Percentiles rank a stretch among this genome's conserved stretches.
Evolutionary conservation across 1,284 basidiomycete genomes (phyloP).

Genomic region (Apiotrichum akiyoshidainum): DNA sequence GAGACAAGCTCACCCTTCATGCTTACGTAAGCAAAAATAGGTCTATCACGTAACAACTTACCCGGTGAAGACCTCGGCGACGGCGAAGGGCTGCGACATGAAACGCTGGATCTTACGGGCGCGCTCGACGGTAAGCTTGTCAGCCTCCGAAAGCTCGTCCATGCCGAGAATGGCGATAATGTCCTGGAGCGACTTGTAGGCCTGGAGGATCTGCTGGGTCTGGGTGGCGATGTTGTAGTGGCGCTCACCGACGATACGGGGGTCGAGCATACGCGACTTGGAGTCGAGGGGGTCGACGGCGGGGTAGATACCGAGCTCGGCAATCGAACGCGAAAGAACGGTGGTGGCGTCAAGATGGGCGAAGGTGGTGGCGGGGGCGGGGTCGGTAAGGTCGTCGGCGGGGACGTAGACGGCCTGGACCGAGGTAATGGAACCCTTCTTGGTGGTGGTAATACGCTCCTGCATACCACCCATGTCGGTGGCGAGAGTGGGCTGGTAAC

Average conservation of each 20-base stretch:
- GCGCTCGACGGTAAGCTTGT: slow-evolving; percentile 89
- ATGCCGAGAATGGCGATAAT: slow-evolving; percentile 76
- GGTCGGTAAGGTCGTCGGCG: slow-evolving; percentile 99
- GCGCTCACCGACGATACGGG: slow-evolving; percentile 87
- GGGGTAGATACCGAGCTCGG: slow-evolving; percentile 99
- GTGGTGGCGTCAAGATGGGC: slow-evolving; percentile 99
- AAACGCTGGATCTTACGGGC: slow-evolving; percentile 75
- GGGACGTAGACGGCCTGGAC: slow-evolving; percentile 99
- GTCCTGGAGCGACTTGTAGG: slow-evolving; percentile 62
- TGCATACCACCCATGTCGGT: slow-evolving; percentile 99
- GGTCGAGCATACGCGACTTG: slow-evolving; percentile 99
- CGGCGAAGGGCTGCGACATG: slow-evolving; percentile 99
- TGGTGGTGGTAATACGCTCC: slow-evolving; percentile 99
- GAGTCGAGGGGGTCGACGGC: slow-evolving; percentile 99
- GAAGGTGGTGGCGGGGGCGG: slow-evolving; percentile 97
- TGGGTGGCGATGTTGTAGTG: slow-evolving; percentile 95
- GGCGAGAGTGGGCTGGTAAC: slow-evolving; percentile 98
- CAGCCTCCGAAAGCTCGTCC: slow-evolving; percentile 99
- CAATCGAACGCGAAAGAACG: slow-evolving; percentile 96
- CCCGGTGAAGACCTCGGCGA: slow-evolving; percentile 98
- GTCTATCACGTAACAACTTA: too few species aligned
- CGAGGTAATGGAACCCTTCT: slow-evolving; percentile 99
- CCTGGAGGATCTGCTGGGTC: slow-evolving; percentile 94
- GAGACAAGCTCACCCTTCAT: slow-evolving; percentile 94
- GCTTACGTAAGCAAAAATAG: too few species aligned